Conservation (phyloP, 1,284 basidiomycete genomes). For the Malassezia japonica region DNA sequence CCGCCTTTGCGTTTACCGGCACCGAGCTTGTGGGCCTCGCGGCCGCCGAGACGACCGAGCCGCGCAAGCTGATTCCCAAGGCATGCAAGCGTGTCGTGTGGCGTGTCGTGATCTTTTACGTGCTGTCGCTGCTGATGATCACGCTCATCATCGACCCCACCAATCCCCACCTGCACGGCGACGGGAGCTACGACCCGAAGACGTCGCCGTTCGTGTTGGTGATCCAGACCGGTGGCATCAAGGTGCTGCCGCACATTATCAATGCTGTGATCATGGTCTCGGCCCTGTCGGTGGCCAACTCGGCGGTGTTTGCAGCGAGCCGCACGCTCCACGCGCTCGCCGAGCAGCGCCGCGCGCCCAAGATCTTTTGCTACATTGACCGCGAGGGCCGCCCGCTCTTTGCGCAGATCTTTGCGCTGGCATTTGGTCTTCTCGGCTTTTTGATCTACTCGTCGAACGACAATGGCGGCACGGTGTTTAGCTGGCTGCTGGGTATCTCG, state of each 20-base stretch:
- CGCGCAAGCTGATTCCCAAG: conserved; percentile 41
- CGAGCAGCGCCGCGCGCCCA: conserved; percentile 50
- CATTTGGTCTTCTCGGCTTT: conserved; percentile 40
- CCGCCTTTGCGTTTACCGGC: conserved; percentile 70
- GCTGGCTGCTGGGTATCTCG: conserved; percentile 53
- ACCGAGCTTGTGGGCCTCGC: conserved; percentile 79
- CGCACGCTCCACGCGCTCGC: conserved; percentile 48
- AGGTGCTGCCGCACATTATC: conserved; percentile 51
- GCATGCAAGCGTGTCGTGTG: conserved; percentile 31
- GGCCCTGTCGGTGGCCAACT: conserved; percentile 50
- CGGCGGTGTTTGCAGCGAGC: conserved; percentile 49
- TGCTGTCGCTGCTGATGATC: conserved; percentile 51
- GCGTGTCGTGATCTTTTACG: conserved; percentile 50
- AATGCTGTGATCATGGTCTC: conserved; percentile 51
- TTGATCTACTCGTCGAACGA: conserved; percentile 25
- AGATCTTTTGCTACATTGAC: conserved; percentile 51
- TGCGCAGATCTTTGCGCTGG: conserved; percentile 45
- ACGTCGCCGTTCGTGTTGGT: conserved; percentile 54
- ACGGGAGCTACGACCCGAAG: conserved; percentile 41
- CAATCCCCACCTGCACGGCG: conserved; percentile 19
- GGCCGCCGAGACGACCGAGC: conserved; percentile 57
- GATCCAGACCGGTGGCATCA: conserved; percentile 49
- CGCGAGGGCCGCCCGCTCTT: conserved; percentile 52
- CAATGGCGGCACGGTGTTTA: conserved; percentile 4
- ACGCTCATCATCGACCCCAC: conserved; percentile 36